phyloP scores from a whole-genome alignment of 225 moss, liverwort and hornwort genomes.

The Marchantia polymorpha region DNA sequence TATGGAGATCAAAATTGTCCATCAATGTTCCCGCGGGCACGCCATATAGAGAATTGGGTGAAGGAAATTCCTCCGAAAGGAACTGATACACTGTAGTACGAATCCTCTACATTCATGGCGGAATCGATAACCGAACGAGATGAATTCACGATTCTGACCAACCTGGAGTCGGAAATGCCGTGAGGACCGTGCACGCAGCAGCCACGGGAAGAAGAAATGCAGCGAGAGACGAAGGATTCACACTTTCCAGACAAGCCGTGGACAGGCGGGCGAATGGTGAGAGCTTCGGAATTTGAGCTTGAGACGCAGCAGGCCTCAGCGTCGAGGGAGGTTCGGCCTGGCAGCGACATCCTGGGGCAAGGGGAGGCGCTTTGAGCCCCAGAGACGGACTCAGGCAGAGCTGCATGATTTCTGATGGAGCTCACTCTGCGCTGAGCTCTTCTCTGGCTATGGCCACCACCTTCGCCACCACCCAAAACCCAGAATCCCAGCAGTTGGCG shows the following conservation, averaged over 20 bases:
- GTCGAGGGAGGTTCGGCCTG: neutral
- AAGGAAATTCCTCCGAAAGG: neutral
- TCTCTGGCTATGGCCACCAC: slow-evolving; percentile 9
- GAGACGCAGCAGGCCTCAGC: neutral
- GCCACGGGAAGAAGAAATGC: slow-evolving; percentile 43
- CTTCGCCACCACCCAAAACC: slow-evolving; percentile 1
- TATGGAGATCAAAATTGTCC: neutral
- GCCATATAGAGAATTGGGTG: neutral
- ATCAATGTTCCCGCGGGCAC: neutral
- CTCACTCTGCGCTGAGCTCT: slow-evolving; percentile 15
- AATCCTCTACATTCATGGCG: neutral
- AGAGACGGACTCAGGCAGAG: slow-evolving; percentile 19
- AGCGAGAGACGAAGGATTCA: slow-evolving; percentile 18
- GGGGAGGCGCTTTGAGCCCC: slow-evolving; percentile 4
- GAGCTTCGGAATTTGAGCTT: neutral
- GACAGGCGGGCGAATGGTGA: neutral
- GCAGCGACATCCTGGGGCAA: neutral
- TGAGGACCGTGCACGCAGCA: slow-evolving; percentile 41
- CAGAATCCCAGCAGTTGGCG: slow-evolving; percentile 1
- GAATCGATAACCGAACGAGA: neutral
- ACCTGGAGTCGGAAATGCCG: slow-evolving; percentile 37
- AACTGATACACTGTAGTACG: neutral
- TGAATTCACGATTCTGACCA: neutral
- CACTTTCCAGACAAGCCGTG: neutral
- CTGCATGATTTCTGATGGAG: slow-evolving; percentile 20